Base-by-base conservation (phyloP, 2,329 filamentous ascomycete genomes). In the Ophiostoma piceae region DNA sequence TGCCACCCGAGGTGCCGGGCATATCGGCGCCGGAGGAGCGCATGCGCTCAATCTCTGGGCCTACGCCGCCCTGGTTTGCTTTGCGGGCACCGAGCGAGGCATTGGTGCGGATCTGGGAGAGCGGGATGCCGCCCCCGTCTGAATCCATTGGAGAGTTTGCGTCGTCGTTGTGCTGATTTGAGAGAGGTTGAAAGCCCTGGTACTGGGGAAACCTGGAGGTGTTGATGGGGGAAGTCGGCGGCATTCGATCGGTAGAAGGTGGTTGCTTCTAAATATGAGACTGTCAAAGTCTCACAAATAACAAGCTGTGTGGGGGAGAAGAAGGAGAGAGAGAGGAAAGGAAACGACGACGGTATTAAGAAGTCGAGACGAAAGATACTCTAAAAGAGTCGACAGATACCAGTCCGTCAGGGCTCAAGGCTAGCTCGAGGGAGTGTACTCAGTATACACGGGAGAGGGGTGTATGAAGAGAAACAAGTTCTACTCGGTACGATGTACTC, bases 81-180 rank as follows among this genome's bases (percentile, higher is more conserved):
- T 74, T 76, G 37, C 78, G 77, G 51, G 76, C 82, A 62, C 87
- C 86, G 2, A 82, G 84, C 7, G 82, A 82, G 73, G 83, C 86
- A 72, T 80, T 82, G 74, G 82, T 88, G 76, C 80, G 82, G 73
- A 90, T 83, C 65, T 80, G 79, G 16, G 82, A 82, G 70, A 89
- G 82, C 26, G 85, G 85, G 66, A 88, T 88, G 68, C 82, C 84
- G 69, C 76, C 83, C 69, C 76, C 75, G 19, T 79, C 77, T 71
- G 75, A 71, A 64, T 77, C 75, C 71, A 72, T 29, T 76, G 74
- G 73, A 64, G 35, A 64, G 64, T 29, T 54, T 57, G 67, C 60
- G 67, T 70, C 71, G 69, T 29, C 35, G 47, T 39, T 37, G 43
- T 26, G 37, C 62, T 69, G 70, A 70, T 67, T 70, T 5, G 68